phyloP scores from a whole-genome alignment of 176 grass and related monocot species.

The Thalia dealbata region DNA sequence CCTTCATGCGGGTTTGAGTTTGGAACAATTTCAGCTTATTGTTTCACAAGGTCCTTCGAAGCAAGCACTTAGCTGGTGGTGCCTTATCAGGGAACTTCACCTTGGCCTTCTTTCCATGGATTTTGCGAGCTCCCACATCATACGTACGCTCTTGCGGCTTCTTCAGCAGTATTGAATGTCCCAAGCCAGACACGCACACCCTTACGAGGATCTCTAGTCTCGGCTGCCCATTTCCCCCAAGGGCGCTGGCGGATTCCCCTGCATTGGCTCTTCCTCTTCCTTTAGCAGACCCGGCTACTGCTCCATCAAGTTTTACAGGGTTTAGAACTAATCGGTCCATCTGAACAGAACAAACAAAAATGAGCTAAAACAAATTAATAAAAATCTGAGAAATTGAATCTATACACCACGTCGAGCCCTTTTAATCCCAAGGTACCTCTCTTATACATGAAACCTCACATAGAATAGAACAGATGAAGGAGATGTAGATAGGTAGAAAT shows the following conservation, averaged over 20 bases:
- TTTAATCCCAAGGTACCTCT: background rate
- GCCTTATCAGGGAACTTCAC: slow-evolving; percentile 21
- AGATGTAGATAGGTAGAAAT: background rate
- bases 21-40: slow-evolving; percentile 17
- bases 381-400: slow-evolving; percentile 11
- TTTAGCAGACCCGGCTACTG: slow-evolving; percentile 16
- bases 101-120: slow-evolving; percentile 22
- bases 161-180: slow-evolving; percentile 25
- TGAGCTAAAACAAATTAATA: background rate
- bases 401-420: background rate
- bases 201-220: slow-evolving; percentile 53
- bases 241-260: slow-evolving; percentile 35
- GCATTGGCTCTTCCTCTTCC: slow-evolving; percentile 22
- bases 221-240: slow-evolving; percentile 82
- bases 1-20: slow-evolving; percentile 21
- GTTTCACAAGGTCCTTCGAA: slow-evolving; percentile 16
- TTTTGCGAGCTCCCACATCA: slow-evolving; percentile 11
- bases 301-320: slow-evolving; percentile 28
- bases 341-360: slow-evolving; percentile 23
- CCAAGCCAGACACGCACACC: slow-evolving; percentile 22
- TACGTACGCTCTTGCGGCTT: slow-evolving; percentile 21
- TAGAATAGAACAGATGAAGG: background rate
- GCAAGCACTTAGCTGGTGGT: slow-evolving; percentile 5
- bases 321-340: slow-evolving; percentile 21
- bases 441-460: background rate